phyloP scores from a whole-genome alignment of 2,329 filamentous ascomycete genomes.

The Alternaria ventricosa region DNA sequence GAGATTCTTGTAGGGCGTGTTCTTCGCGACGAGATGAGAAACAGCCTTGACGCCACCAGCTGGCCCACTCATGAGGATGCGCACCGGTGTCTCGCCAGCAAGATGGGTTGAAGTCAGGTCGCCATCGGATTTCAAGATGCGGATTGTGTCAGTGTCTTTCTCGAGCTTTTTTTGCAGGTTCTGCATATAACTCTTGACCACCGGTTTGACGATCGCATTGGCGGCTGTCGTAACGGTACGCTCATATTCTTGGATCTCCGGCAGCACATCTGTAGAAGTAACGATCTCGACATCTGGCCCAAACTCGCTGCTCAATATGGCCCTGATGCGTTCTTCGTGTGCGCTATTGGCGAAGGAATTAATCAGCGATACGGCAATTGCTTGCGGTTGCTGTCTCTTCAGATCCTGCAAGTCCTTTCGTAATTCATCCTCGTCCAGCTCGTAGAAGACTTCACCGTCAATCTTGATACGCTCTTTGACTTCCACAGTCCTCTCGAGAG shows the following conservation, averaged over 20 bases:
- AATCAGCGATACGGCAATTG: conserved; percentile 55
- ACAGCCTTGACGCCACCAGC: conserved; percentile 60
- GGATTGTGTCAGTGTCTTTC: conserved; percentile 53
- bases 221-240: conserved; percentile 57
- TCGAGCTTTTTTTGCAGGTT: conserved; percentile 50
- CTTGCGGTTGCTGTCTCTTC: conserved; percentile 52
- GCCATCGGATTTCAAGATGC: conserved; percentile 59
- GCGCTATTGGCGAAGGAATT: conserved; percentile 56
- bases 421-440: conserved; percentile 51
- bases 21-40: conserved; percentile 54
- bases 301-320: conserved; percentile 53
- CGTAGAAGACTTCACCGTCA: conserved; percentile 49
- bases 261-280: conserved; percentile 55
- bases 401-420: conserved; percentile 48
- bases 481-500: conserved; percentile 57
- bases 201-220: conserved; percentile 57
- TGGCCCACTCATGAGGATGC: conserved; percentile 58
- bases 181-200: conserved; percentile 55
- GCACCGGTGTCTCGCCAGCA: conserved; percentile 56
- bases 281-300: conserved; percentile 53
- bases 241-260: conserved; percentile 59
- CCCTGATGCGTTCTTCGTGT: conserved; percentile 52
- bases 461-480: conserved; percentile 55
- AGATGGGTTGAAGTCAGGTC: conserved; percentile 55
- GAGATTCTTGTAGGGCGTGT: conserved; percentile 56